Conservation (phyloP, 140 eudicot genomes). For the Stevia rebaudiana region DNA sequence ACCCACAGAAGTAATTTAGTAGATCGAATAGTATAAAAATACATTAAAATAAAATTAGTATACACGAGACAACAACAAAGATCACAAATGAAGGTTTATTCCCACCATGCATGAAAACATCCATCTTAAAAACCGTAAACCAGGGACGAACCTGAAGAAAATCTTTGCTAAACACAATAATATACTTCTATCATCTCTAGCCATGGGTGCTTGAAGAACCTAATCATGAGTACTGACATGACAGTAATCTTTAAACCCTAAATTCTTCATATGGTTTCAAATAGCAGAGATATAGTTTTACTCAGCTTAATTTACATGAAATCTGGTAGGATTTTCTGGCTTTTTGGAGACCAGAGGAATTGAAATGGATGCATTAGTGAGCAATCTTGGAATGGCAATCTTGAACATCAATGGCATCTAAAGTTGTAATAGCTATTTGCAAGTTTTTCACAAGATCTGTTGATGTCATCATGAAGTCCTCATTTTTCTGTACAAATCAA, state of each 20-base stretch:
- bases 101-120: not conserved
- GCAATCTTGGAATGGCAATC: not conserved
- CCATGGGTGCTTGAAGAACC: not conserved
- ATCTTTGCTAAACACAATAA: not conserved
- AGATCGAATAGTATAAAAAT: too few species aligned
- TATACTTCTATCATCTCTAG: not conserved
- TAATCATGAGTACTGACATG: not conserved
- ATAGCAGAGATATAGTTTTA: not conserved
- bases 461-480: slow-evolving; percentile 27
- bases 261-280: not conserved
- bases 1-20: too few species aligned
- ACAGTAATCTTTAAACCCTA: not conserved
- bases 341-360: not conserved
- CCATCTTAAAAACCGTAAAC: not conserved
- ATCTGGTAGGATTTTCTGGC: not conserved
- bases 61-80: not conserved
- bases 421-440: slow-evolving; percentile 15
- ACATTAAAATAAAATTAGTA: too few species aligned
- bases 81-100: not conserved
- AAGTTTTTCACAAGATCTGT: slow-evolving; percentile 32
- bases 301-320: not conserved
- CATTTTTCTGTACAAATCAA: slow-evolving; percentile 24
- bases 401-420: slow-evolving; percentile 1
- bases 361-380: not conserved
- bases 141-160: not conserved